Evolutionary conservation across 2,329 filamentous ascomycete genomes (phyloP), one percentile per base, ranked within the genome.

Genomic region (Penicillium sp.): DNA sequence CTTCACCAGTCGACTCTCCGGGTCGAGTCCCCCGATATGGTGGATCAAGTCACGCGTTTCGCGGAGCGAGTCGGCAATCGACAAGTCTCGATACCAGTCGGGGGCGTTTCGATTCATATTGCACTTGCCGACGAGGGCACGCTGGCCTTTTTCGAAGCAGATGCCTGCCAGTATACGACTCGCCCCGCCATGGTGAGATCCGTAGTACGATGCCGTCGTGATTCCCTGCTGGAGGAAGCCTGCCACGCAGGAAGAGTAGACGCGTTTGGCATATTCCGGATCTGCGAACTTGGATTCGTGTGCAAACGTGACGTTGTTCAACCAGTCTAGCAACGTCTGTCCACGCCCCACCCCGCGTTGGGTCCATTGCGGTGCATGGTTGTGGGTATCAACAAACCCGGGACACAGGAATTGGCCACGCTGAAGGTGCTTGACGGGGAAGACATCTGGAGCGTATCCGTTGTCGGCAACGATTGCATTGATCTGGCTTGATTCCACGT

Each of bases 251-350:
- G 69, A 64, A 0, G 70, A 62, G 62, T 86, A 87, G 28, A 80
- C 71, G 3, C 69, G 68, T 6, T 66, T 65, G 0, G 84, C 83
- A 59, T 88, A 81, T 1, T 58, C 67, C 0, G 73, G 61, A 57
- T 87, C 81, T 1, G 67, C 60, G 63, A 87, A 87, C 9, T 78
- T 80, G 4, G 83, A 79, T 66, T 88, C 85, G 55, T 82, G 78
- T 1, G 81, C 82, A 58, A 87, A 88, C 0, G 85, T 88, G 24
- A 85, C 74, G n/a, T 79, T 67, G 30, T 81, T 75, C 1, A 88
- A 74, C 85, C 85, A 88, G 62, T 86, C 80, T 7, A 85, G 56
- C 6, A 77, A 63, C 2, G 66, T 61, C 36, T 62, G 56, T 6
- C 74, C 74, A 46, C 73, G 72, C 5, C 76, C 76, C 3, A 73